phyloP scores from a whole-genome alignment of 768 basidiomycete genomes.

The Pluteus cervinus region DNA sequence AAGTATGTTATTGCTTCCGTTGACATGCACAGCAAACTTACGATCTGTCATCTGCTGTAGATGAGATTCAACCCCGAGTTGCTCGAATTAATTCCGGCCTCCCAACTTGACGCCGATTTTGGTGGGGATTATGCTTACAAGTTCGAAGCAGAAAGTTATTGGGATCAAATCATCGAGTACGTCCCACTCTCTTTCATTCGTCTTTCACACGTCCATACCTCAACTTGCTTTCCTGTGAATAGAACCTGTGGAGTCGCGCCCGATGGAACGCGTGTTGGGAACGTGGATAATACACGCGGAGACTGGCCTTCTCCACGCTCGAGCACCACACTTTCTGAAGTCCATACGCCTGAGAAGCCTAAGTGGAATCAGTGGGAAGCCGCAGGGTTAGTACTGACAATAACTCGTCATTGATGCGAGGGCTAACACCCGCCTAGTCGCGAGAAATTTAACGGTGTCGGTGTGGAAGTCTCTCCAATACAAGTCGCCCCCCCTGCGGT shows the following conservation, averaged over 20 bases:
- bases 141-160: conserved; percentile 70
- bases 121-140: conserved; percentile 71
- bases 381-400: too few relatives aligned
- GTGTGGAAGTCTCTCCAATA: too few relatives aligned
- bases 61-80: conserved; percentile 89
- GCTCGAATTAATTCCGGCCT: conserved; percentile 62
- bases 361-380: too few relatives aligned
- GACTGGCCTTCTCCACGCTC: too few relatives aligned
- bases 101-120: conserved; percentile 79
- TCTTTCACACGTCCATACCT: background rate
- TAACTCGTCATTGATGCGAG: too few relatives aligned
- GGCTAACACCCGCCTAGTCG: too few relatives aligned
- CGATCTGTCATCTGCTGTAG: conserved; percentile 25
- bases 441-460: too few relatives aligned
- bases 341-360: too few relatives aligned
- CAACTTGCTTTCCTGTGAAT: conserved; percentile 3
- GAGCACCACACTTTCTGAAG: too few relatives aligned
- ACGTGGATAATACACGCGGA: conserved; percentile 9
- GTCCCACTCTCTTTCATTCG: conserved; percentile 14
- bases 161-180: conserved; percentile 72
- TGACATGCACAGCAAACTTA: background rate
- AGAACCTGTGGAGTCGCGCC: conserved; percentile 52
- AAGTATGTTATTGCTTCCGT: conserved; percentile 37
- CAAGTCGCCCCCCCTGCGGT: too few relatives aligned
- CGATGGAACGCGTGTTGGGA: conserved; percentile 44